Percentiles rank a stretch among this genome's conserved stretches.
phyloP scores from a whole-genome alignment of 495 filamentous ascomycete species.

The Podospora bellae-mahoneyi region DNA sequence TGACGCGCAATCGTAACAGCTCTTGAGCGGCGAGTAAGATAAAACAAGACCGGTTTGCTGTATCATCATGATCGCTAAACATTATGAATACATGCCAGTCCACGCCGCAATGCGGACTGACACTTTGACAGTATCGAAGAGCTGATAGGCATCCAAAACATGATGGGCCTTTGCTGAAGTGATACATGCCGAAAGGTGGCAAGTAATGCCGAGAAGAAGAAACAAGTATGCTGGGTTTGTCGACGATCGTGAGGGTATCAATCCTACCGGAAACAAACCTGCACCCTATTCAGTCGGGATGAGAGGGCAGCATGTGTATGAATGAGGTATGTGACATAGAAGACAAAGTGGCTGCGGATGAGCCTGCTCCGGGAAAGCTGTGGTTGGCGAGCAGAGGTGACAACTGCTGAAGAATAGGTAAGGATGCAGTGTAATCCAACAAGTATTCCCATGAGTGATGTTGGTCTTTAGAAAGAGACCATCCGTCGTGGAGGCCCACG shows the following conservation, averaged over 20 bases:
- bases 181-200: constrained; percentile 31
- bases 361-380: background rate
- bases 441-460: background rate
- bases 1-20: constrained; percentile 17
- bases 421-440: constrained; percentile 2
- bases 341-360: background rate
- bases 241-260: constrained; percentile 25
- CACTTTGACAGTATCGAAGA: constrained; percentile 12
- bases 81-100: constrained; percentile 19
- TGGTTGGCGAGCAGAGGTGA: background rate
- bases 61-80: constrained; percentile 15
- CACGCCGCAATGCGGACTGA: constrained; percentile 13
- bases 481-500: constrained; percentile 63
- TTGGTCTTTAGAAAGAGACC: constrained; percentile 59
- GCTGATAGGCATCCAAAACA: constrained; percentile 14
- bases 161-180: constrained; percentile 19
- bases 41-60: constrained; percentile 10
- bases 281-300: constrained; percentile 3
- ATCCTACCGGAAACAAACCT: constrained; percentile 21
- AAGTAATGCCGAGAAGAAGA: constrained; percentile 19
- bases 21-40: background rate
- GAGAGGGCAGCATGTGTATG: background rate
- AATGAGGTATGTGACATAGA: background rate
- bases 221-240: constrained; percentile 20
- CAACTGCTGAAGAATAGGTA: background rate